Conservation (phyloP, 495 filamentous ascomycete genomes). For the Daldinia grandis region DNA sequence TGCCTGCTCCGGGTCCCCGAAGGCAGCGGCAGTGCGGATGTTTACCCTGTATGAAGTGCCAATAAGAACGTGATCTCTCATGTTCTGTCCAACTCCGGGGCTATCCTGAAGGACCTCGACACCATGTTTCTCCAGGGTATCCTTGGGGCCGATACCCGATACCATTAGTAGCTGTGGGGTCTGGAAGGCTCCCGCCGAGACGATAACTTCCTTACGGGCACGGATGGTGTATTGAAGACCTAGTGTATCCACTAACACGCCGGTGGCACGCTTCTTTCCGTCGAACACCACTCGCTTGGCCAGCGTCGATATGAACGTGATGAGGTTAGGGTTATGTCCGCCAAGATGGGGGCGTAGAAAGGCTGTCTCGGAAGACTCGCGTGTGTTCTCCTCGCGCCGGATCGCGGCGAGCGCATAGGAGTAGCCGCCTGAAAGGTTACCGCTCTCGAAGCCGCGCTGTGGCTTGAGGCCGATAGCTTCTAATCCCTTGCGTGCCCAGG, state of each 20-base stretch:
- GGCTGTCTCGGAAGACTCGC: not conserved
- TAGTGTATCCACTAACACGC: not conserved
- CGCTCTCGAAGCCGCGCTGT: not conserved
- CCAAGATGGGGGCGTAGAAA: not conserved
- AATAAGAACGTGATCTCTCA: constrained; percentile 57
- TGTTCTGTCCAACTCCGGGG: constrained; percentile 62
- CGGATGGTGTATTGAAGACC: not conserved
- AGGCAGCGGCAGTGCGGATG: constrained; percentile 43
- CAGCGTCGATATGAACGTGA: not conserved
- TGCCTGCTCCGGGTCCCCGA: not conserved
- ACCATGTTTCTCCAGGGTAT: constrained; percentile 30
- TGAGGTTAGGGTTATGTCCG: not conserved
- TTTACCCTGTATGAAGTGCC: constrained; percentile 51
- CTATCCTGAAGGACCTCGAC: constrained; percentile 55
- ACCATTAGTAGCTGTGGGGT: constrained; percentile 59
- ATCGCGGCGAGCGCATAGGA: not conserved
- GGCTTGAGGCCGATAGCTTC: not conserved
- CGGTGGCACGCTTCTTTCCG: not conserved
- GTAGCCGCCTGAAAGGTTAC: not conserved
- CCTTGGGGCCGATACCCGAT: constrained; percentile 45
- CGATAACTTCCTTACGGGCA: not conserved
- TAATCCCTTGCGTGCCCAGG: not conserved
- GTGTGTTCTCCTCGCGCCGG: not conserved
- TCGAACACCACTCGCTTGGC: not conserved
- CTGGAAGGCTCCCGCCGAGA: constrained; percentile 50